Percentiles rank a stretch among this genome's conserved stretches.
Evolutionary conservation across 352 stramenopile genomes (phyloP).

Genomic region (Phytophthora niederhauseri): DNA sequence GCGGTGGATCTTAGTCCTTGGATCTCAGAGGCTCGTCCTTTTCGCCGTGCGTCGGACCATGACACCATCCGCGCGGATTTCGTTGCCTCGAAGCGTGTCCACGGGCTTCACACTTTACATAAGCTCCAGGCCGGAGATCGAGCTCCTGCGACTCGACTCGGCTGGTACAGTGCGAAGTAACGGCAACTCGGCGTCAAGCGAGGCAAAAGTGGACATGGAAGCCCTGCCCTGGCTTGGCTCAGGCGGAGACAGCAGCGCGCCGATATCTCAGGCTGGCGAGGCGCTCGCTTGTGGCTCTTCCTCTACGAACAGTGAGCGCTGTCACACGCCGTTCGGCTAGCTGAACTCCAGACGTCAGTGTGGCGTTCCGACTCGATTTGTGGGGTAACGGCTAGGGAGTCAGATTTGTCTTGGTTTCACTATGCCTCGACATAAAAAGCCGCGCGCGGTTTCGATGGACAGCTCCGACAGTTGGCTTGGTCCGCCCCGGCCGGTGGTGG

Average conservation of each 20-base stretch:
- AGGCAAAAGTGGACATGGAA: slow-evolving; percentile 34
- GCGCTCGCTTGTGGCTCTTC: slow-evolving; percentile 7
- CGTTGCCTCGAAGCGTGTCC: slow-evolving; percentile 10
- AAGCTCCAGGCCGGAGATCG: neutral
- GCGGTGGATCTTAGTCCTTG: slow-evolving; percentile 19
- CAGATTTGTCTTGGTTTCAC: slow-evolving; percentile 33
- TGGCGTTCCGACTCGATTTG: slow-evolving; percentile 27
- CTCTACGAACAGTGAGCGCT: slow-evolving; percentile 38
- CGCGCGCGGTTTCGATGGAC: slow-evolving; percentile 13
- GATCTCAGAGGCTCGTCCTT: slow-evolving; percentile 26
- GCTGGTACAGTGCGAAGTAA: slow-evolving; percentile 13
- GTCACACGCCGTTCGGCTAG: slow-evolving; percentile 39
- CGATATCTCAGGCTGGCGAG: slow-evolving; percentile 27
- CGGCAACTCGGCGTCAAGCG: slow-evolving; percentile 21
- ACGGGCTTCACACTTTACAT: slow-evolving; percentile 7
- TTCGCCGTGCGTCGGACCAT: slow-evolving; percentile 30
- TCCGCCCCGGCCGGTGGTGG: slow-evolving; percentile 9
- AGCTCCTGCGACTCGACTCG: neutral
- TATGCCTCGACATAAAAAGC: slow-evolving; percentile 13
- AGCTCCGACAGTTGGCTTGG: slow-evolving; percentile 7
- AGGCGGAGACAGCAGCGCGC: slow-evolving; percentile 6
- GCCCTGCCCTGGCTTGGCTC: slow-evolving; percentile 17
- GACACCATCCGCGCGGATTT: slow-evolving; percentile 18
- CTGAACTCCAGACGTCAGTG: slow-evolving; percentile 28
- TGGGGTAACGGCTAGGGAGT: slow-evolving; percentile 21